Conservation (phyloP, 2,329 filamentous ascomycete genomes). For the Fusarium poae region DNA sequence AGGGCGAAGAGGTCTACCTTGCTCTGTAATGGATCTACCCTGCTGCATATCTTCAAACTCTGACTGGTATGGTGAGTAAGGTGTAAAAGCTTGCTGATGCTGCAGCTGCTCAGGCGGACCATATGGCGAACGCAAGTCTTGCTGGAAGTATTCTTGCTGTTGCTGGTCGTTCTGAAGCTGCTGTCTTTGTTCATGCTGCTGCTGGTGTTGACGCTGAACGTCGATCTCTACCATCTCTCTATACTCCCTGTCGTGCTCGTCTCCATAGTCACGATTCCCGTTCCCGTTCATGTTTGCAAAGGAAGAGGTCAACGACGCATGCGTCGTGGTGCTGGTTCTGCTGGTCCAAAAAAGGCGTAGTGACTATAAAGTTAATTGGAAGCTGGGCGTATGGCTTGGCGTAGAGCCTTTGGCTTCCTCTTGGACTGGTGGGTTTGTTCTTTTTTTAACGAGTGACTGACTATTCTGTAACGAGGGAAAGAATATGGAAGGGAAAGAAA, state of each 20-base stretch:
- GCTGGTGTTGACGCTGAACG: conserved; percentile 48
- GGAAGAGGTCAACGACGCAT: conserved; percentile 28
- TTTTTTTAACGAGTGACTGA: conserved; percentile 31
- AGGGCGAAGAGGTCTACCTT: conserved; percentile 35
- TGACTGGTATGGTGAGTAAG: conserved; percentile 42
- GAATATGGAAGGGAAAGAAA: conserved; percentile 21
- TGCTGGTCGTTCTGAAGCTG: conserved; percentile 27
- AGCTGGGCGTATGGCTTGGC: conserved; percentile 20
- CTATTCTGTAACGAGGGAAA: conserved; percentile 14
- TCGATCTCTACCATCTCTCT: conserved; percentile 56
- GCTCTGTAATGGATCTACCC: conserved; percentile 48
- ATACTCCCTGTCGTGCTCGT: conserved; percentile 46
- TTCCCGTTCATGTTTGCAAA: conserved; percentile 49
- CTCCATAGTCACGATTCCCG: conserved; percentile 45
- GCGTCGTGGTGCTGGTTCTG: conserved; percentile 14
- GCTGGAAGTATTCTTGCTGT: conserved; percentile 41
- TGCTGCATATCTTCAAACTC: conserved; percentile 47
- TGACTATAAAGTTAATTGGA: conserved; percentile 6
- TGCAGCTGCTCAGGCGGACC: conserved; percentile 32
- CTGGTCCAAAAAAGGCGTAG: conserved; percentile 7
- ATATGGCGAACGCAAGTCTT: conserved; percentile 44
- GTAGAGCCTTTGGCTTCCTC: neutral
- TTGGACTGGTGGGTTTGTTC: neutral
- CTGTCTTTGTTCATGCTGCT: conserved; percentile 46
- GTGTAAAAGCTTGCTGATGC: conserved; percentile 21